Percentiles rank a stretch among this genome's conserved stretches.
phyloP scores from a whole-genome alignment of 208 protist species.

The Dictyostelium gargantuum region DNA sequence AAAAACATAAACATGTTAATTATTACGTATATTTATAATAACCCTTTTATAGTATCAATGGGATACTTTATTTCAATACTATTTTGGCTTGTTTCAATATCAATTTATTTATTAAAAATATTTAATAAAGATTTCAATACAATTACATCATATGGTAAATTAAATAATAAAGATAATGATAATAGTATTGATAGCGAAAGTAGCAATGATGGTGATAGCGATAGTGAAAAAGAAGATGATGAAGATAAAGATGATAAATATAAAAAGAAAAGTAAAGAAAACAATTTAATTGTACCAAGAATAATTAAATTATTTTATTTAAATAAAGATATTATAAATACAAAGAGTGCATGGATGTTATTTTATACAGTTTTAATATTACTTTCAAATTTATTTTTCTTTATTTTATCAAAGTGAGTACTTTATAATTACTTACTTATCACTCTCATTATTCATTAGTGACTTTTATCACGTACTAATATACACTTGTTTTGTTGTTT shows the following conservation, averaged over 20 bases:
- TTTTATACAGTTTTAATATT: background rate
- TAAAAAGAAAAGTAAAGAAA: background rate
- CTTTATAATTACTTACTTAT: background rate
- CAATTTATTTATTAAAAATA: background rate
- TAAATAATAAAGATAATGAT: background rate
- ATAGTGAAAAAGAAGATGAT: background rate
- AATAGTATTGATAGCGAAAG: too few relatives aligned
- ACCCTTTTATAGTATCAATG: background rate
- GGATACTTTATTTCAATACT: background rate
- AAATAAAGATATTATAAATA: background rate
- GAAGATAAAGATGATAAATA: background rate
- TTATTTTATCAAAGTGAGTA: background rate
- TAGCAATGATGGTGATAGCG: too few relatives aligned
- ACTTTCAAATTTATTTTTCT: background rate
- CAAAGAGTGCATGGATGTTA: background rate
- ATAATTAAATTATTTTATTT: background rate
- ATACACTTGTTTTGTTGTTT: background rate
- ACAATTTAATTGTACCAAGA: background rate
- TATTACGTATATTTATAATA: too few relatives aligned
- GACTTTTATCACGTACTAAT: background rate
- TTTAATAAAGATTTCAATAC: background rate
- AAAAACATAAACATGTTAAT: too few relatives aligned
- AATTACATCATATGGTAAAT: constrained; percentile 7
- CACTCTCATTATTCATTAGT: too few relatives aligned
- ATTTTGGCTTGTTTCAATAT: background rate